phyloP scores from a whole-genome alignment of 169 alveolate genomes.

The Plasmodium knowlesi region DNA sequence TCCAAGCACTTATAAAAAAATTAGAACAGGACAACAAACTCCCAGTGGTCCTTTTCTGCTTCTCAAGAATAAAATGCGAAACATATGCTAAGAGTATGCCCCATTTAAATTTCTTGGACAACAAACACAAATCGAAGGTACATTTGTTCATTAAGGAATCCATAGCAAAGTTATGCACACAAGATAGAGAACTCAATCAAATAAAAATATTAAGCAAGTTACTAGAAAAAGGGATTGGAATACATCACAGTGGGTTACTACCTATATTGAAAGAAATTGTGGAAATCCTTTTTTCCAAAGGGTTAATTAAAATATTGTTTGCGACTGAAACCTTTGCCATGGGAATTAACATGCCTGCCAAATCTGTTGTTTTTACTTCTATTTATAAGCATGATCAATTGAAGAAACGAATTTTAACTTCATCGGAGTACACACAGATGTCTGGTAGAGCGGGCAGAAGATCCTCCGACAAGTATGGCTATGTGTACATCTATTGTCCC shows the following conservation, averaged over 20 bases:
- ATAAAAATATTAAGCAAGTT: slow-evolving; percentile 86
- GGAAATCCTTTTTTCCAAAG: slow-evolving; percentile 97
- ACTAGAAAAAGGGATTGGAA: slow-evolving; percentile 96
- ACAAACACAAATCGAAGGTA: slow-evolving; percentile 89
- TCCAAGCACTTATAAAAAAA: slow-evolving; percentile 82
- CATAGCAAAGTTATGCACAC: slow-evolving; percentile 82
- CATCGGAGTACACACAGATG: slow-evolving; percentile 99
- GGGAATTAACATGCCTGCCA: slow-evolving; percentile 99
- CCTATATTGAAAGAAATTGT: slow-evolving; percentile 98
- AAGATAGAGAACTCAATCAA: slow-evolving; percentile 93
- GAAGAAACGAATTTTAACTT: slow-evolving; percentile 87
- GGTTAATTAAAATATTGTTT: slow-evolving; percentile 95
- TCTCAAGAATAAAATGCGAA: slow-evolving; percentile 93
- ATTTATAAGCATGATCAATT: slow-evolving; percentile 94
- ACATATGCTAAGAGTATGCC: slow-evolving; percentile 91
- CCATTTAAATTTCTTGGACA: slow-evolving; percentile 85
- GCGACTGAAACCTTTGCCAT: slow-evolving; percentile 99
- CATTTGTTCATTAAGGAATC: slow-evolving; percentile 89
- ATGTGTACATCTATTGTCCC: slow-evolving; percentile 92
- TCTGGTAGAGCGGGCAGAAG: slow-evolving; percentile 99
- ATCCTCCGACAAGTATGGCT: slow-evolving; percentile 97
- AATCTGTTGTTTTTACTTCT: slow-evolving; percentile 96
- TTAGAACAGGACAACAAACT: slow-evolving; percentile 89
- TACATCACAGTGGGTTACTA: slow-evolving; percentile 98
- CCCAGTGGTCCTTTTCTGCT: slow-evolving; percentile 97